A percentile compares a stretch with the other conserved stretches of the same genome.
Conservation (phyloP, 345 rosid species). For the Anacardium occidentale region DNA sequence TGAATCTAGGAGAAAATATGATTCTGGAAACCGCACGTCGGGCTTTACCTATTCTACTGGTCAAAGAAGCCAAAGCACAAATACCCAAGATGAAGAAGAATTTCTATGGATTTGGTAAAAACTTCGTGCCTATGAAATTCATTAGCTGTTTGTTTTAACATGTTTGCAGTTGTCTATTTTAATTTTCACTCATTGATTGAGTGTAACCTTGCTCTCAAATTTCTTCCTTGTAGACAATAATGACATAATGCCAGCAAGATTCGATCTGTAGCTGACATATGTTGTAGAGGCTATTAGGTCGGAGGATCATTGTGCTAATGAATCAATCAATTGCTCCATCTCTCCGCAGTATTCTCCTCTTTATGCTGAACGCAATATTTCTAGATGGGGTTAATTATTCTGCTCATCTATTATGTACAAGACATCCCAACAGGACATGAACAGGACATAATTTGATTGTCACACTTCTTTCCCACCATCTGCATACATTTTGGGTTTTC, state of each 20-base stretch:
- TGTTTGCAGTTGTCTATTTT: neutral
- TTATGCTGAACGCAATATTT: neutral
- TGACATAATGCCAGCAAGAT: neutral
- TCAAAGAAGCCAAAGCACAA: constrained; percentile 38
- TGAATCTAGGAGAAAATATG: constrained; percentile 56
- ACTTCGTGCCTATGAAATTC: constrained; percentile 5
- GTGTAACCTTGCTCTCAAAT: neutral
- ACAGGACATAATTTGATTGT: neutral
- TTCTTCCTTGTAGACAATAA: neutral
- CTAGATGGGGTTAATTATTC: neutral
- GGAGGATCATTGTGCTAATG: neutral
- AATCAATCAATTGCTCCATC: neutral
- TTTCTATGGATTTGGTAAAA: constrained; percentile 93
- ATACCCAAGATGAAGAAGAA: constrained; percentile 54
- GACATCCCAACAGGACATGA: neutral
- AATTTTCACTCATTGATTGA: neutral
- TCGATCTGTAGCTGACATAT: neutral
- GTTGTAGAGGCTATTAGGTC: neutral
- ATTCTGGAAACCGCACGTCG: constrained; percentile 47
- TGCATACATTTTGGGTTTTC: neutral
- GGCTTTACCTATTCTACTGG: constrained; percentile 54
- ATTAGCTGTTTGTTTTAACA: too few species aligned
- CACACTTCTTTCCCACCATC: neutral
- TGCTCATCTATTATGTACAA: neutral
- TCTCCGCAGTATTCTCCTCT: neutral